These are phyloP conservation scores for Rhodotorula sp. DNA, from an alignment of 1,284 basidiomycete genomes.

Conservation along the genomic window DNA sequence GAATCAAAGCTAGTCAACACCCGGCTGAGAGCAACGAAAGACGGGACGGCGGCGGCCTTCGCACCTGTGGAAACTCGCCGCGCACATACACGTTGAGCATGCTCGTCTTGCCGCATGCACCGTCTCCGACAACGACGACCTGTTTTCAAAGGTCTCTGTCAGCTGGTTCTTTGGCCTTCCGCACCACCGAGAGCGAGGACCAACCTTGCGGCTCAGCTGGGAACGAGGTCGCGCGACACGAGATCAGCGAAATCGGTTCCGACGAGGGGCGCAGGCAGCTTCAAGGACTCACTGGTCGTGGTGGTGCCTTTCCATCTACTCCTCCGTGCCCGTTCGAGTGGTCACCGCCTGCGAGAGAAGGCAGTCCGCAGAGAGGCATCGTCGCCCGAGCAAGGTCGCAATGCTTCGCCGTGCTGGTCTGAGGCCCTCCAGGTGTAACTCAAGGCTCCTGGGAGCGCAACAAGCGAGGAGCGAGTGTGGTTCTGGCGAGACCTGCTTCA, in stretches of 20 bases:
- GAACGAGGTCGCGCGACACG: too few species aligned
- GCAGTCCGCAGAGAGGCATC: slow-evolving; percentile 18
- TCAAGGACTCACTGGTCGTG: not conserved
- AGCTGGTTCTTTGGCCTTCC: not conserved
- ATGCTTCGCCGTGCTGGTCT: too few species aligned
- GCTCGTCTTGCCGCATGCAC: slow-evolving; percentile 78
- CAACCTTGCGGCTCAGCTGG: slow-evolving; percentile 12
- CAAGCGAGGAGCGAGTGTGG: too few species aligned
- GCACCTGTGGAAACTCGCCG: slow-evolving; percentile 30
- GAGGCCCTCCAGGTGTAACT: too few species aligned
- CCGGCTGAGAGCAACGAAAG: not conserved
- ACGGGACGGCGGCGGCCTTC: slow-evolving; percentile 12
- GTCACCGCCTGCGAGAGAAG: not conserved
- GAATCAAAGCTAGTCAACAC: not conserved
- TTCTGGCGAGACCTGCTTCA: too few species aligned
- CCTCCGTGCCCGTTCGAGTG: not conserved
- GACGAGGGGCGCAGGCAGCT: not conserved
- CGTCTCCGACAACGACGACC: slow-evolving; percentile 85
- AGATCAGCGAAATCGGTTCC: not conserved
- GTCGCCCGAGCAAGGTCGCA: not conserved
- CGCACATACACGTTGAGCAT: slow-evolving; percentile 54
- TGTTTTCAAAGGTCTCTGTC: slow-evolving; percentile 44
- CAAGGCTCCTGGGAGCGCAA: too few species aligned
- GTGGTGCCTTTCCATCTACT: not conserved
- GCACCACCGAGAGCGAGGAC: not conserved